Percentiles rank a stretch among this genome's conserved stretches.
These are phyloP conservation scores for Candida dendrica DNA, from an alignment of 805 yeast genomes.

Conservation along the genomic window DNA sequence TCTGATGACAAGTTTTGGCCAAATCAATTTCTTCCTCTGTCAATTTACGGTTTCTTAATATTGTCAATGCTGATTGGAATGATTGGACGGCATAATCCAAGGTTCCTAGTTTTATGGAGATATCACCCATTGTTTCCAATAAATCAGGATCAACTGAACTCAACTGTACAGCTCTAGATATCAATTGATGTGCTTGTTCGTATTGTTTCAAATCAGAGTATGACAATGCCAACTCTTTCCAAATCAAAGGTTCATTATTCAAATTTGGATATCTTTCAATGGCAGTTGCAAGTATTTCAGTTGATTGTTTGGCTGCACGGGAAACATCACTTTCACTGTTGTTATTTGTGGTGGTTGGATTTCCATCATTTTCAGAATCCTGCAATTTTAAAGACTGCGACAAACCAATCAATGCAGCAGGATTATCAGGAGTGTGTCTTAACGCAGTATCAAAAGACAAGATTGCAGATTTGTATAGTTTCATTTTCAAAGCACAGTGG, in stretches of 20 bases:
- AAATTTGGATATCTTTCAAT: conserved; percentile 27
- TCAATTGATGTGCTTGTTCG: conserved; percentile 45
- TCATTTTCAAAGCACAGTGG: conserved; percentile 35
- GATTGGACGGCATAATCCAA: conserved; percentile 39
- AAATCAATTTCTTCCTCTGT: conserved; percentile 33
- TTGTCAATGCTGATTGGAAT: conserved; percentile 35
- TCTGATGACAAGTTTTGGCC: conserved; percentile 46
- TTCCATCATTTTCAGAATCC: conserved; percentile 3
- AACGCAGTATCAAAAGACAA: conserved; percentile 15
- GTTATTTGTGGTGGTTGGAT: neutral
- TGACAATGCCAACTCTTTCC: conserved; percentile 46
- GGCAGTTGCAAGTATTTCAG: conserved; percentile 14
- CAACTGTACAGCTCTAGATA: conserved; percentile 34
- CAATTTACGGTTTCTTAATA: conserved; percentile 25
- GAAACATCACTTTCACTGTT: neutral
- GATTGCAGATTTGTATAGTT: conserved; percentile 14
- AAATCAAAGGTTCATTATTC: conserved; percentile 30
- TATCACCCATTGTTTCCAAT: conserved; percentile 43
- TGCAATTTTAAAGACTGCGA: conserved; percentile 9
- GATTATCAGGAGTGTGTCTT: conserved; percentile 16
- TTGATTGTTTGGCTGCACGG: conserved; percentile 11
- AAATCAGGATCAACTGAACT: conserved; percentile 35
- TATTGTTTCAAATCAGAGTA: conserved; percentile 38
- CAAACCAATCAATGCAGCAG: conserved; percentile 12
- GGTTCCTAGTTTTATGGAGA: conserved; percentile 36